Conservation (phyloP, 2,329 filamentous ascomycete genomes). For the Ophiosphaerella narmari region DNA sequence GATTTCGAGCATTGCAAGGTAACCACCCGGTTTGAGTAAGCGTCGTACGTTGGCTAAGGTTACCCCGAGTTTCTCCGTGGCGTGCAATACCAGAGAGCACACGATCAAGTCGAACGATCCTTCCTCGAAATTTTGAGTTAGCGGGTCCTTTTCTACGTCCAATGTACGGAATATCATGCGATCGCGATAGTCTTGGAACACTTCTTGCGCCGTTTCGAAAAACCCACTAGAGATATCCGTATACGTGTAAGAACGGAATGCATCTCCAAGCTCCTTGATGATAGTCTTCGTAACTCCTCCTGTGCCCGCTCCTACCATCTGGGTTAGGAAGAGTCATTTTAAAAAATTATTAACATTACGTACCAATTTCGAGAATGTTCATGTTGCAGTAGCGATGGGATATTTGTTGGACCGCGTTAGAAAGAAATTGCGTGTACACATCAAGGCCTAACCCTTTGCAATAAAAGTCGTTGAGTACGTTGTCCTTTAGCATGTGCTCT, state of each 20-base stretch:
- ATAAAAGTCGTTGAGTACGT: too few species aligned
- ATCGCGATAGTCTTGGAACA: neutral
- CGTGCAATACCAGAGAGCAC: conserved; percentile 16
- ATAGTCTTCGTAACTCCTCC: conserved; percentile 6
- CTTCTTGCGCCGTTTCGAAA: neutral
- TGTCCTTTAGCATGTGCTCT: too few species aligned
- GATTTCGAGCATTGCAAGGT: conserved; percentile 44
- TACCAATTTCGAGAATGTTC: too few species aligned
- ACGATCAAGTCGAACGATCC: conserved; percentile 21
- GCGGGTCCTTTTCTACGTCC: conserved; percentile 3
- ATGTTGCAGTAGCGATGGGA: too few species aligned
- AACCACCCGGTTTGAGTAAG: conserved; percentile 31
- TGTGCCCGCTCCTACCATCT: conserved; percentile 5
- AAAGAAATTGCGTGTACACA: too few species aligned
- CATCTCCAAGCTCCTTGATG: neutral
- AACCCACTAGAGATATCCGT: conserved; percentile 14
- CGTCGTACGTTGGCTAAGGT: conserved; percentile 12
- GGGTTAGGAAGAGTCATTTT: too few species aligned
- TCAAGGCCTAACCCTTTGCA: too few species aligned
- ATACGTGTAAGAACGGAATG: conserved; percentile 9
- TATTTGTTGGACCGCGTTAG: too few species aligned
- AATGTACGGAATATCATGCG: conserved; percentile 12
- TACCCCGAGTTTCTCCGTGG: conserved; percentile 4
- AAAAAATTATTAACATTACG: too few species aligned
- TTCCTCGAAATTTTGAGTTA: conserved; percentile 11